Conservation (phyloP, 352 stramenopile genomes). For the Phytopythium delawarense region DNA sequence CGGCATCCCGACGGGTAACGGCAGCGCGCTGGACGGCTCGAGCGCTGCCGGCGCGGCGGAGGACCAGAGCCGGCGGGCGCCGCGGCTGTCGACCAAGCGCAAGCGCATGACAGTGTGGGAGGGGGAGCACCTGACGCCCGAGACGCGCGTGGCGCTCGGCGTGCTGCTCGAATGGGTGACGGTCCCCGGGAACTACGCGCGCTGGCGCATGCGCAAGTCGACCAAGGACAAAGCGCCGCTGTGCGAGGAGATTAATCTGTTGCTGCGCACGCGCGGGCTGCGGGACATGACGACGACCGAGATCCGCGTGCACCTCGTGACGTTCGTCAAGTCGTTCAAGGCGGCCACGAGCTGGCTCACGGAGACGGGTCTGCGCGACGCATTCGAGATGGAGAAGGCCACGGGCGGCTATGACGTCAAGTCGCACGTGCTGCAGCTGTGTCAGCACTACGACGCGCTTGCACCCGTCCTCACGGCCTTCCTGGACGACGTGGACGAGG, state of each 20-base stretch:
- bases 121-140: constrained; percentile 9
- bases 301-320: constrained; percentile 21
- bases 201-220: constrained; percentile 23
- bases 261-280: constrained; percentile 25
- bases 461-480: constrained; percentile 25
- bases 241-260: constrained; percentile 32
- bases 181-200: constrained; percentile 31
- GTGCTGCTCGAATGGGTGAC: constrained; percentile 36
- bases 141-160: constrained; percentile 13
- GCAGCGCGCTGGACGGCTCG: neutral
- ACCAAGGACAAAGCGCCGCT: constrained; percentile 24
- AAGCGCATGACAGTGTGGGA: constrained; percentile 12
- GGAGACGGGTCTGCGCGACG: constrained; percentile 21
- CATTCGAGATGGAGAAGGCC: constrained; percentile 20
- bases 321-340: constrained; percentile 33
- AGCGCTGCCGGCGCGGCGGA: neutral
- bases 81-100: constrained; percentile 10
- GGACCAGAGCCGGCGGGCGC: neutral
- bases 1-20: neutral
- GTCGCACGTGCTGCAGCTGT: constrained; percentile 32
- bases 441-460: constrained; percentile 34
- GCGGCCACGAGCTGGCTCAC: constrained; percentile 28
- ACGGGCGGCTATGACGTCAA: constrained; percentile 21
- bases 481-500: constrained; percentile 16
- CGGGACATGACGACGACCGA: constrained; percentile 18